Evolutionary conservation across 2,329 filamentous ascomycete genomes (phyloP).

Genomic region (Penicillium sp.): DNA sequence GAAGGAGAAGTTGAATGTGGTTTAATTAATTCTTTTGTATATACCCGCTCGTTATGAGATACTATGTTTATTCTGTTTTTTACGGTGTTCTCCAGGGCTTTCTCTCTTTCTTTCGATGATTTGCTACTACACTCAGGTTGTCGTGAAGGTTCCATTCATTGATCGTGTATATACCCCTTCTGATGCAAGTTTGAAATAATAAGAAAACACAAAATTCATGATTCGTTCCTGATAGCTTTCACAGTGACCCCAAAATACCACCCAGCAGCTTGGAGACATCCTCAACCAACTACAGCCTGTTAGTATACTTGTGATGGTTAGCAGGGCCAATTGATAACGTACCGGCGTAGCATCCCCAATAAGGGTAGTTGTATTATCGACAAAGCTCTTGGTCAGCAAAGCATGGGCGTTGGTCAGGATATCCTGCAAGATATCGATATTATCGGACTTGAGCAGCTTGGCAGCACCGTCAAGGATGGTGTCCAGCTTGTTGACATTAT

Average conservation of each 20-base stretch:
- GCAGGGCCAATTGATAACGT: slow-evolving; percentile 4
- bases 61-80: not conserved
- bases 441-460: slow-evolving; percentile 26
- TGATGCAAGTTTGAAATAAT: not conserved
- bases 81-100: not conserved
- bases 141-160: not conserved
- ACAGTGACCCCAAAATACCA: slow-evolving; percentile 26
- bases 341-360: slow-evolving; percentile 39
- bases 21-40: slow-evolving; percentile 9
- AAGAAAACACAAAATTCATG: slow-evolving; percentile 1
- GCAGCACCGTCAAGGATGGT: slow-evolving; percentile 23
- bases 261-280: slow-evolving; percentile 33
- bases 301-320: not conserved
- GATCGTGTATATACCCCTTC: slow-evolving; percentile 20
- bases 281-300: slow-evolving; percentile 27
- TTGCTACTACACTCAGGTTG: not conserved
- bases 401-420: slow-evolving; percentile 29
- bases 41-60: slow-evolving; percentile 10
- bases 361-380: slow-evolving; percentile 31
- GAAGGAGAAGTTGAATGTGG: slow-evolving; percentile 28
- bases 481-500: slow-evolving; percentile 23
- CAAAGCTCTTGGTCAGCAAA: slow-evolving; percentile 29
- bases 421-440: slow-evolving; percentile 26
- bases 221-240: slow-evolving; percentile 6
- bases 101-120: slow-evolving; percentile 3